Base-by-base conservation (phyloP, 768 basidiomycete genomes). In the Suillus subluteus region DNA sequence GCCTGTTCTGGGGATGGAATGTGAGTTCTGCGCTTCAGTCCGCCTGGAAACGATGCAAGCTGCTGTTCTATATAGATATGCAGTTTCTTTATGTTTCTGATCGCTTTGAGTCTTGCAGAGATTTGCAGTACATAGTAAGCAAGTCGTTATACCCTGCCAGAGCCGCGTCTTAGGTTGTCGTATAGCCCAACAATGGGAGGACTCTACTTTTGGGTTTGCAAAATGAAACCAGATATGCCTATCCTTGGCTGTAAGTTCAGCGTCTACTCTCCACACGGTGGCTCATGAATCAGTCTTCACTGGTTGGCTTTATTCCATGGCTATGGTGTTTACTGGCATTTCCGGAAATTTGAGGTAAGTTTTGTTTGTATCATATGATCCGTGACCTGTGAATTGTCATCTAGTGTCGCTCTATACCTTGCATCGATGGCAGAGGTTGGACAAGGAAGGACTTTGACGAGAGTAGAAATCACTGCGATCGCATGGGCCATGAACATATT, bases 1-100 rank as follows among this genome's bases (percentile, higher is more conserved):
- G 86, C 1, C 73, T 87, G 67, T 87, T 88, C 71, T 87, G 86
- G 86, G 87, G 85, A 11, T 87, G 87, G 87, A 87, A 88, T 70
- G 86, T 86, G 67, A 68, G 82, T 73, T 11, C 26, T 2, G 5
- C 12, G n/a, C 23, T 9, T 38, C 43, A 40, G 44, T 56, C 38
- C 21, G 35, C 40, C 35, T 66, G 32, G 37, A 16, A 12, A 4
- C 18, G 35, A 16, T 40, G 30, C 15, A 30, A 46, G 18, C 23
- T 16, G 8, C 9, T 61, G 56, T 61, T 43, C 4, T 43, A 11
- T 30, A 15, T 65, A 83, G 82, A 83, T 85, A 72, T 87, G 86
- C 71, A 87, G 82, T 62, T 68, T 86, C 35, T 88, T 87, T 74
- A 87, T 87, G 86, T 74, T 87, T 38, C 73, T 87, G 41, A 85